Evolutionary conservation across 129 eudicot genomes (phyloP).

Genomic region (Artemisia tridentata): DNA sequence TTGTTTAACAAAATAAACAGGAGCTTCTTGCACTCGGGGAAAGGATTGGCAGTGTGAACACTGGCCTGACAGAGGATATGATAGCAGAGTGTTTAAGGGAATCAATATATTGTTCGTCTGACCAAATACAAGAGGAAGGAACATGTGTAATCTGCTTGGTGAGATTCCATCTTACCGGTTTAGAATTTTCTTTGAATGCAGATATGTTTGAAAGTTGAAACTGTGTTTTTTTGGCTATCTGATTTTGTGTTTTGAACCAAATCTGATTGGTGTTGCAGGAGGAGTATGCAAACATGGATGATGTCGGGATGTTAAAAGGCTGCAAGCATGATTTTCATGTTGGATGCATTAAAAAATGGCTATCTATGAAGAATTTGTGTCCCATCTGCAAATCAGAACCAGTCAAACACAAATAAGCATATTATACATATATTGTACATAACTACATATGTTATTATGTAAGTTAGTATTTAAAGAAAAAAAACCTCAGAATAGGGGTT

Average conservation of each 20-base stretch:
- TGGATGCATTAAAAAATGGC: conserved; percentile 59
- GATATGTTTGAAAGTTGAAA: not conserved
- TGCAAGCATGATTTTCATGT: conserved; percentile 66
- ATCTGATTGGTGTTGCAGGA: conserved; percentile 40
- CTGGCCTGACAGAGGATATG: conserved; percentile 55
- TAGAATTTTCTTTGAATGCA: not conserved
- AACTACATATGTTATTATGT: conserved; percentile 25
- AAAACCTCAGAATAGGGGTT: conserved; percentile 1
- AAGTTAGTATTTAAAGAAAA: conserved; percentile 10
- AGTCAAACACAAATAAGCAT: conserved; percentile 17
- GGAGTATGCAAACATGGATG: conserved; percentile 61
- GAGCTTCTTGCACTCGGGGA: conserved; percentile 75
- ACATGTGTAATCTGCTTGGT: conserved; percentile 76
- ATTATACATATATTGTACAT: conserved; percentile 8
- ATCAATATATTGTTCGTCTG: conserved; percentile 54
- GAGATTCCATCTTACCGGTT: conserved; percentile 19
- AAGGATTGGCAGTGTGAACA: conserved; percentile 64
- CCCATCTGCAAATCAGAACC: conserved; percentile 62
- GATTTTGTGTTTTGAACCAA: not conserved
- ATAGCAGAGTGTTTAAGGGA: conserved; percentile 48
- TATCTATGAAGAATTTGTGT: conserved; percentile 61
- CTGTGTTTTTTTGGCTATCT: not conserved
- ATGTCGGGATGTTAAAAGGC: conserved; percentile 55
- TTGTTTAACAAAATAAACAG: conserved; percentile 25
- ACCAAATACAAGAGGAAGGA: conserved; percentile 48